Evolutionary conservation across 2,329 filamentous ascomycete species (phyloP).

Genomic region (Penicillium frequentans): DNA sequence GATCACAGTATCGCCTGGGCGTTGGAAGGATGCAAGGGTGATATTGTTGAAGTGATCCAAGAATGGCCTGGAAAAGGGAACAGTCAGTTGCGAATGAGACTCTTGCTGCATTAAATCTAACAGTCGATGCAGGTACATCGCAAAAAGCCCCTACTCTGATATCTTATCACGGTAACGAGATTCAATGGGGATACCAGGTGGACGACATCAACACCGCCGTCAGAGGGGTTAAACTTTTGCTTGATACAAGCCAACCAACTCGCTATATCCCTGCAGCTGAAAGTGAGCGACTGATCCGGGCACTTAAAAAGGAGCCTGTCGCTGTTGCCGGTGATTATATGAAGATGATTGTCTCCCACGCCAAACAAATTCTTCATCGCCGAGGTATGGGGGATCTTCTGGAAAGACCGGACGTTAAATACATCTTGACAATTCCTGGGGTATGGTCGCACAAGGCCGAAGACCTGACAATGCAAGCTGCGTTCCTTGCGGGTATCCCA

Average conservation of each 20-base stretch:
- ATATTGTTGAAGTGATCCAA: slow-evolving; percentile 22
- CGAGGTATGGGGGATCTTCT: slow-evolving; percentile 1
- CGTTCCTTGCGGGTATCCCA: slow-evolving; percentile 14
- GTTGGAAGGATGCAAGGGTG: slow-evolving; percentile 3
- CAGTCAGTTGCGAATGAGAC: slow-evolving; percentile 10
- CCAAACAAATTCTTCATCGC: background rate
- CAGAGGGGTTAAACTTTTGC: slow-evolving; percentile 21
- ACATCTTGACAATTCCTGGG: slow-evolving; percentile 31
- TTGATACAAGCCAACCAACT: background rate
- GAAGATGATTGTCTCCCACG: background rate
- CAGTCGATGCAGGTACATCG: slow-evolving; percentile 16
- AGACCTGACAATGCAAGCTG: slow-evolving; percentile 27
- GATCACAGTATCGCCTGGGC: slow-evolving; percentile 20
- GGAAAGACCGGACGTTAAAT: slow-evolving; percentile 18
- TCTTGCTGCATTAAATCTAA: background rate
- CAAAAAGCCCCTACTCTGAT: slow-evolving; percentile 20
- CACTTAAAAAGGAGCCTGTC: background rate
- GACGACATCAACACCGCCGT: slow-evolving; percentile 23
- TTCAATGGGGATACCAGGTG: slow-evolving; percentile 26
- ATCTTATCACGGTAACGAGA: background rate
- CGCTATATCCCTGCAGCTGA: background rate
- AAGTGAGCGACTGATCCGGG: background rate
- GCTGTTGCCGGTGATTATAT: background rate
- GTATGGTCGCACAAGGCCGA: slow-evolving; percentile 38
- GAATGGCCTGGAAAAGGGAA: slow-evolving; percentile 28